These are phyloP conservation scores for Pelargonium cotyledonis DNA, from an alignment of 441 rosid species.

Conservation along the genomic window DNA sequence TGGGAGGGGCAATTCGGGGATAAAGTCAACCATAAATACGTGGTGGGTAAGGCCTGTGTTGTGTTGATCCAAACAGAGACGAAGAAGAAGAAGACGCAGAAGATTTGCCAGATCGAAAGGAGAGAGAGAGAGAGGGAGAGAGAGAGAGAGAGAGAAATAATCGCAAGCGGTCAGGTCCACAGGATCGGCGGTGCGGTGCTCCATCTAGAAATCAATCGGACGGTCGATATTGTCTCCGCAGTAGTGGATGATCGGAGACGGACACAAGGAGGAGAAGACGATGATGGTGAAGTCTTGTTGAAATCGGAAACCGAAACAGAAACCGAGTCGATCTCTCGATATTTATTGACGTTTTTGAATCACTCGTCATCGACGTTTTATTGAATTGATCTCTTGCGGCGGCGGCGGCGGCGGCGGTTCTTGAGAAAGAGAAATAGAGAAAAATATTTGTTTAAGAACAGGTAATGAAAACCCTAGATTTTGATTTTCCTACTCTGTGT, in stretches of 20 bases:
- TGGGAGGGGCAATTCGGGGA: slow-evolving; percentile 27
- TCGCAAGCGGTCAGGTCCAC: slow-evolving; percentile 6
- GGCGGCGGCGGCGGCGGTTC: slow-evolving; percentile 16
- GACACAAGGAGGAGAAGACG: slow-evolving; percentile 4
- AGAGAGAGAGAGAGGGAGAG: slow-evolving; percentile 13
- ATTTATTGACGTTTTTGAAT: not conserved
- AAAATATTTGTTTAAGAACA: slow-evolving; percentile 23
- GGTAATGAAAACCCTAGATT: slow-evolving; percentile 36
- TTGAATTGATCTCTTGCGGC: slow-evolving; percentile 18
- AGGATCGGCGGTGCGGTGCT: slow-evolving; percentile 17
- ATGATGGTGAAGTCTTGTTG: slow-evolving; percentile 9
- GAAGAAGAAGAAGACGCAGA: slow-evolving; percentile 17
- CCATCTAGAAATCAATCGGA: slow-evolving; percentile 8
- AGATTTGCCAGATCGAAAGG: slow-evolving; percentile 7
- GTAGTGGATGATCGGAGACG: slow-evolving; percentile 3
- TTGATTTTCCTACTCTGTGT: slow-evolving; percentile 30
- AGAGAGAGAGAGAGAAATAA: slow-evolving; percentile 12
- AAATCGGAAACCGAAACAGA: not conserved
- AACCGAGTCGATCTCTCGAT: not conserved
- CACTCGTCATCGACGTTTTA: not conserved
- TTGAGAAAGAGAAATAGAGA: not conserved
- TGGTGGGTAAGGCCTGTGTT: slow-evolving; percentile 34
- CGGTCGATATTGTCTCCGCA: slow-evolving; percentile 12
- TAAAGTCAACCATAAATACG: slow-evolving; percentile 25
- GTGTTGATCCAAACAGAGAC: slow-evolving; percentile 22